These are phyloP conservation scores for Boletus rubropictus DNA, from an alignment of 768 basidiomycete genomes.

Conservation along the genomic window DNA sequence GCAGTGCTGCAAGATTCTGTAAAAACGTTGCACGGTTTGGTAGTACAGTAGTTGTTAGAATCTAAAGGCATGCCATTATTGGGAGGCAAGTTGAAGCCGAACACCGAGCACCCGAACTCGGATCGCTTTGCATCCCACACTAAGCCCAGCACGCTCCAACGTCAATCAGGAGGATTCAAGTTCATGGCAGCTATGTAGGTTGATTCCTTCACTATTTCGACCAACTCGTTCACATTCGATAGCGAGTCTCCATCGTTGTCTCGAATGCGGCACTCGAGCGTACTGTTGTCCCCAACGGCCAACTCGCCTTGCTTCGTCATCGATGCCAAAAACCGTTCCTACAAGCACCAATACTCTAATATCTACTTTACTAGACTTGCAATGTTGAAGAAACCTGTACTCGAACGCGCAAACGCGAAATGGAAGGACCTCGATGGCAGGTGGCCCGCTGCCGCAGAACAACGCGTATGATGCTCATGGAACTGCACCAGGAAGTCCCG, in stretches of 20 bases:
- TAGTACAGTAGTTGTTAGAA: not conserved
- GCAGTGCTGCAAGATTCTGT: not conserved
- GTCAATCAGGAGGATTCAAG: not conserved
- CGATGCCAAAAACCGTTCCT: conserved; percentile 42
- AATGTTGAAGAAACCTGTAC: conserved; percentile 43
- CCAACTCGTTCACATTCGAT: not conserved
- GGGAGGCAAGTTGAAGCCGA: too few species aligned
- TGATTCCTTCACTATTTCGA: not conserved
- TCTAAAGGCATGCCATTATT: not conserved
- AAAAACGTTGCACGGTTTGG: not conserved
- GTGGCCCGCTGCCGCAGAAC: conserved; percentile 4
- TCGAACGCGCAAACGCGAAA: conserved; percentile 40
- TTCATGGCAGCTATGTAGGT: not conserved
- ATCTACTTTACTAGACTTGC: conserved; percentile 62
- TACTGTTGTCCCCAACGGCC: conserved; percentile 25
- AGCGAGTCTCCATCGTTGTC: conserved; percentile 19
- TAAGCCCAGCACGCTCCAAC: not conserved
- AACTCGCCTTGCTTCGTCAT: conserved; percentile 40
- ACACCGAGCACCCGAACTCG: too few species aligned
- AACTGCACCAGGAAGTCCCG: conserved; percentile 50
- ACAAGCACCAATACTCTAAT: conserved; percentile 67
- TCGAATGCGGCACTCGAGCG: conserved; percentile 26
- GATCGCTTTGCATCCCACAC: not conserved
- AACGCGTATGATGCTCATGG: conserved; percentile 7
- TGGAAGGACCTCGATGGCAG: conserved; percentile 47